Evolutionary conservation across 2,329 filamentous ascomycete species (phyloP).

Genomic region (Dichotomopilus funicola): DNA sequence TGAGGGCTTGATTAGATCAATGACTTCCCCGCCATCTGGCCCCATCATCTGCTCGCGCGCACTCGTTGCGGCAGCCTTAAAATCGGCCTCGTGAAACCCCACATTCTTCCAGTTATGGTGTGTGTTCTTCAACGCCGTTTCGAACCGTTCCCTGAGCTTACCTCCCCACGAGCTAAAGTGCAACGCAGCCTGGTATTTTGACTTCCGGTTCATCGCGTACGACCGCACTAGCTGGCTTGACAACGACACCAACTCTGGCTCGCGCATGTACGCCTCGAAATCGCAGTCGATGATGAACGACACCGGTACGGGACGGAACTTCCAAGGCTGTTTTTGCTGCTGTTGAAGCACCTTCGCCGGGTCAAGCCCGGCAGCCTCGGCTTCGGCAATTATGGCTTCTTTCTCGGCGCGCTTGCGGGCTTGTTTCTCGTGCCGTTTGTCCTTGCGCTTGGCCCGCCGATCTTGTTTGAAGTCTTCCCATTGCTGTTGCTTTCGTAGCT

Average conservation of each 20-base stretch:
- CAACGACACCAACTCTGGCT: constrained; percentile 78
- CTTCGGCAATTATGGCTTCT: constrained; percentile 43
- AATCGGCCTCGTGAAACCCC: constrained; percentile 66
- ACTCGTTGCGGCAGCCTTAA: constrained; percentile 58
- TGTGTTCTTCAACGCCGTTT: constrained; percentile 63
- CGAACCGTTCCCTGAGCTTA: constrained; percentile 69
- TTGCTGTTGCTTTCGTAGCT: constrained; percentile 60
- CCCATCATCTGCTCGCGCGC: constrained; percentile 63
- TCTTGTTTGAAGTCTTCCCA: constrained; percentile 68
- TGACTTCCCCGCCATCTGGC: constrained; percentile 48
- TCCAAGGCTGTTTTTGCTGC: constrained; percentile 25
- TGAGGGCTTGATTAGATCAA: constrained; percentile 45
- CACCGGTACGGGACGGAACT: constrained; percentile 56
- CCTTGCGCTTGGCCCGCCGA: constrained; percentile 48
- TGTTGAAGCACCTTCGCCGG: constrained; percentile 27
- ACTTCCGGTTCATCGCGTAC: constrained; percentile 79
- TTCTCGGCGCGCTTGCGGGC: constrained; percentile 45
- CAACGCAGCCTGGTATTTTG: constrained; percentile 62
- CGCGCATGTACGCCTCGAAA: constrained; percentile 84
- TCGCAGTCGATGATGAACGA: constrained; percentile 84
- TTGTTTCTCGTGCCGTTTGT: constrained; percentile 45
- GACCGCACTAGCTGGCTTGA: constrained; percentile 76
- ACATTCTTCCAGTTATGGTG: constrained; percentile 77
- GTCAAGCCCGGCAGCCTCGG: constrained; percentile 37
- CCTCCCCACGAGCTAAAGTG: constrained; percentile 74